Evolutionary conservation across 1,284 basidiomycete species (phyloP), one percentile per base, ranked within the genome.

Genomic region (Boletus sp.): DNA sequence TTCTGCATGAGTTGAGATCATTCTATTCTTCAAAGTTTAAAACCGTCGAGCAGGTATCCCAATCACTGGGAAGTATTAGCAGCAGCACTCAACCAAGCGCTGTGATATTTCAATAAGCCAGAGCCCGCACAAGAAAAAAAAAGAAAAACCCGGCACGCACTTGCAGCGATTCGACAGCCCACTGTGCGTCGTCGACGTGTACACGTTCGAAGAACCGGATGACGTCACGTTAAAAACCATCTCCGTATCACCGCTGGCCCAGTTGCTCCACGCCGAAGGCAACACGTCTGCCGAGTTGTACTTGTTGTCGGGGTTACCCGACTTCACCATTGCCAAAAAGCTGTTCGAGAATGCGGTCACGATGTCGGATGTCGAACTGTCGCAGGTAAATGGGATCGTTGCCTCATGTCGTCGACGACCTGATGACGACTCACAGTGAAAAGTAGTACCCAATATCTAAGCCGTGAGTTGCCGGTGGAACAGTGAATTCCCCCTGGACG

Each of bases 261-360:
- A 65, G 7, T 7, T 16, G 1, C 39, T 34, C 62, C 62, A 63
- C 1, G 35, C 2, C 2, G 30, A 27, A 3, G 61, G 62, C 2
- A 53, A 52, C 25, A 51, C 46, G 19, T 60, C 52, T n/a, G 40
- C 41, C 3, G 51, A 14, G n/a, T 57, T 19, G 30, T 53, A 62
- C 26, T 46, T 50, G 14, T 12, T 22, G 25, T 41, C 38, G 1
- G 57, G 55, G 29, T 56, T 44, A 25, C 42, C 22, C 1, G 45
- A 61, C 19, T 40, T 57, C 9, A 46, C 56, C 39, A 61, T 41
- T 16, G 57, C 50, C 40, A 65, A 16, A 32, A 66, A 66, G 8
- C 45, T 46, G 26, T 55, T 51, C 7, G 59, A 55, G 35, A 65
- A 66, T 3, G 62, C 49, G 26, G 48, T 56, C 4, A 49, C 44